Evolutionary conservation across 495 filamentous ascomycete genomes (phyloP), one percentile per base, ranked within the genome.

Genomic region (Paragyromitra xinjiangensis): DNA sequence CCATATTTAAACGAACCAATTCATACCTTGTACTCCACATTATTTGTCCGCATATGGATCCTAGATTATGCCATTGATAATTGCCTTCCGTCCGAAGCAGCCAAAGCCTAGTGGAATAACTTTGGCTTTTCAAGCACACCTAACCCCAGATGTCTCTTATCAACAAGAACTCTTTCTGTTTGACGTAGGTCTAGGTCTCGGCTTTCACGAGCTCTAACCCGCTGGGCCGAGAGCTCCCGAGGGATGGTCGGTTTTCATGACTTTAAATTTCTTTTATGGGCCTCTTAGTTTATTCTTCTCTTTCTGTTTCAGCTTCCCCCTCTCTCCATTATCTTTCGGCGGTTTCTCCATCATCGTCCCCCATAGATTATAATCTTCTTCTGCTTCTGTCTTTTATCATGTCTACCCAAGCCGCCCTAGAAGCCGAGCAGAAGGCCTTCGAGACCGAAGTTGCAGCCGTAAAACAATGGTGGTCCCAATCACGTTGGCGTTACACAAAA

Each of bases 381-480:
- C n/a, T 37, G 5, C 44, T 34, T 51, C 48, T 62, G 29, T 44
- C 14, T 61, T 24, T 59, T 6, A 59, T 16, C 58, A 79, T 79
- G 77, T 50, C 74, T 62, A 64, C 68, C 24, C 63, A 77, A 78
- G 50, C 73, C n/a, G 59, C 89, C 78, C 84, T 92, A 78, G 89
- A 92, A 76, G 85, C 87, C 70, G 95, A 98, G 85, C 93, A 98
- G 81, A 87, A 92, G 80, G 84, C 89, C 70, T 98, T 90, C 85
- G 85, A 88, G 81, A 88, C 89, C 55, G 95, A 99, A 81, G 93
- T 98, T 72, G 88, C 90, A 80, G 91, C 90, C 72, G 91, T 98
- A 69, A 91, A 98, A 87, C 85, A 91, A 84, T 99, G 95, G 95
- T 99, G 95, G 95, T 88, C 87, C 24, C 93, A 95, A 77, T 88